Evolutionary conservation across 1,284 basidiomycete species (phyloP), one percentile per base, ranked within the genome.

Genomic region (Cryptococcus sp.): DNA sequence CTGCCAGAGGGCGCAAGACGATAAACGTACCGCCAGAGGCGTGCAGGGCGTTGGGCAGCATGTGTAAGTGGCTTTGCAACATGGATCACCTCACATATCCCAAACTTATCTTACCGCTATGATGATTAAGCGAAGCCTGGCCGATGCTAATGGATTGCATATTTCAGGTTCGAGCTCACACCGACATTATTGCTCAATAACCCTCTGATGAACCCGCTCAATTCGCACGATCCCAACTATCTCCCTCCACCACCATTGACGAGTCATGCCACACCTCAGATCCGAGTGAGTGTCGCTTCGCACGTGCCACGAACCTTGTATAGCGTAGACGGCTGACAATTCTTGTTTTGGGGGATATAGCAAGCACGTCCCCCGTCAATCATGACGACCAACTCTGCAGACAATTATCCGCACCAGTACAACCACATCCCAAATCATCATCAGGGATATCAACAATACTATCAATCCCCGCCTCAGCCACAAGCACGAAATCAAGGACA

Each of bases 161-260:
- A 15, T 17, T 13, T 17, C 62, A 74, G 73, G n/a, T 78, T 70
- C 55, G 78, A 80, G 59, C 69, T 80, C 7, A 73, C 70, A 16
- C 78, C 78, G 11, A 78, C 77, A 10, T 59, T 77, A 50, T 60
- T 75, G 17, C 67, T 79, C 48, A 77, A 78, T 58, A 76, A 77
- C 50, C 77, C 78, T 3, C 58, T 77, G 6, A 63, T 75, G 44
- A 75, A 74, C 47, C 73, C 75, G 1, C 60, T 69, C 19, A 67
- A 74, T 45, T 73, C 71, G 16, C 67, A 69, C 25, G 77, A 79
- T 54, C 70, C 73, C 11, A 77, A 76, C 53, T 79, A 79, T 62
- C 75, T 78, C 57, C 77, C 75, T 16, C 77, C 77, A 1, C 74
- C 76, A 15, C 75, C 77, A 4, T 55, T 62, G 13, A 68, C 72